Base-by-base conservation (phyloP, 2,329 filamentous ascomycete species). In the Domatiomyces catenatus region DNA sequence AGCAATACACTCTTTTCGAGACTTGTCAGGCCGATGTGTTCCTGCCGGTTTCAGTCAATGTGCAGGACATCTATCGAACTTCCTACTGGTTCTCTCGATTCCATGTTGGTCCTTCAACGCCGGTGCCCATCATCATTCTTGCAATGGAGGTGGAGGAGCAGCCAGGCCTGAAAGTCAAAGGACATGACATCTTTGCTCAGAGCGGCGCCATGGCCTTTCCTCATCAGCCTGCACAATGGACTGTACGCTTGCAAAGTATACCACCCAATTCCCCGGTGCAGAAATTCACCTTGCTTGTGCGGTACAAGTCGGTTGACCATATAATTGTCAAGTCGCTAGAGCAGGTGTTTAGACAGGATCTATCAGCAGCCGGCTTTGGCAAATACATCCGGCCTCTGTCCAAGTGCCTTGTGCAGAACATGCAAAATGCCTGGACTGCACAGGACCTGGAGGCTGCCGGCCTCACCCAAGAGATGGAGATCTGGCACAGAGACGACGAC, bases 11-110 rank as follows among this genome's bases (percentile, higher is more conserved):
- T 49, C 83, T 82, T 62, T 75, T 79, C 15, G 77, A 75, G 15
- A 73, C 75, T 6, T 75, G 77, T 18, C 77, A 74, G 2, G 73
- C 93, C 18, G 76, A 81, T 2, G 83, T 92, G 1, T 76, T 84
- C 1, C 72, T 98, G 3, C 86, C 87, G 0, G 74, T 98, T 2
- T 89, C 90, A 2, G 92, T 98, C 55, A 96, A 96, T 57, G 92
- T 98, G 5, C 89, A 96, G 61, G 92, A 98, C 59, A 79, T 93
- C 24, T 96, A 96, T 71, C 94, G 94, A 63, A 80, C 86, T 55
- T 71, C 80, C 6, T 75, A 79, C 0, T 73, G 96, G 0, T 92
- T 92, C 62, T 95, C 89, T 0, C 83, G 83, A 8, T 98, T 98
- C 64, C 94, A 86, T 12, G 83, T 98, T 48, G 88, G 86, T 10